Percentiles rank a stretch among this genome's conserved stretches.
Evolutionary conservation across 1,139 yeast genomes (phyloP).

Genomic region (Zygoascus hellenicus): DNA sequence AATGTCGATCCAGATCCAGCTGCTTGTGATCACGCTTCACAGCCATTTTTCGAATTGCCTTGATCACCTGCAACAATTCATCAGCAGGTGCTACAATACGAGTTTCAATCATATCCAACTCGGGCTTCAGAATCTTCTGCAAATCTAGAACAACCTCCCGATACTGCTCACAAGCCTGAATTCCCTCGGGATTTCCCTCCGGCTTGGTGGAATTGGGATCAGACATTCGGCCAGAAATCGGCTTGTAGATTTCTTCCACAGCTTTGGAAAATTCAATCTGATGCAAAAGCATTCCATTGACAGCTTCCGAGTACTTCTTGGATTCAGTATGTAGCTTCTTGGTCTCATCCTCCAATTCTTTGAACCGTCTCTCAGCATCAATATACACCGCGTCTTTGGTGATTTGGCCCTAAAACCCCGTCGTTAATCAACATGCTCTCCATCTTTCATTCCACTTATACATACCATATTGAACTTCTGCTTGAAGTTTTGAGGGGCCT

Average conservation of each 20-base stretch:
- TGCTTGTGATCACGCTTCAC: slow-evolving; percentile 94
- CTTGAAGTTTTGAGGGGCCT: slow-evolving; percentile 48
- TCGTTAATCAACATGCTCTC: not conserved
- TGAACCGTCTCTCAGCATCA: slow-evolving; percentile 95
- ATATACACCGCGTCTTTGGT: slow-evolving; percentile 83
- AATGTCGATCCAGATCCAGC: slow-evolving; percentile 85
- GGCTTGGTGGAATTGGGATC: slow-evolving; percentile 82
- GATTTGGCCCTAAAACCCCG: slow-evolving; percentile 58
- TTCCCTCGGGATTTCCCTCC: slow-evolving; percentile 95
- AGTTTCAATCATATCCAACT: slow-evolving; percentile 83
- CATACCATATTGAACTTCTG: slow-evolving; percentile 37
- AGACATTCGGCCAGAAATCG: slow-evolving; percentile 84
- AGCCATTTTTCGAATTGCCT: slow-evolving; percentile 84
- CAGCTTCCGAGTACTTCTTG: slow-evolving; percentile 81
- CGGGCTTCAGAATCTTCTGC: slow-evolving; percentile 84
- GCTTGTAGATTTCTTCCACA: slow-evolving; percentile 92
- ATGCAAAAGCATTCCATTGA: slow-evolving; percentile 86
- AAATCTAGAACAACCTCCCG: slow-evolving; percentile 80
- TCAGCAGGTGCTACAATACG: slow-evolving; percentile 90
- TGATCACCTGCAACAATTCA: slow-evolving; percentile 76
- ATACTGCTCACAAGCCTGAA: slow-evolving; percentile 88
- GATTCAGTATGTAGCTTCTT: slow-evolving; percentile 87
- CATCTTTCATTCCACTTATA: not conserved
- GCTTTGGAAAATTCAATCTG: slow-evolving; percentile 92
- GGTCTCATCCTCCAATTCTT: slow-evolving; percentile 84